Conservation (phyloP, 177 flowering plant genomes). For the Telopea speciosissima region DNA sequence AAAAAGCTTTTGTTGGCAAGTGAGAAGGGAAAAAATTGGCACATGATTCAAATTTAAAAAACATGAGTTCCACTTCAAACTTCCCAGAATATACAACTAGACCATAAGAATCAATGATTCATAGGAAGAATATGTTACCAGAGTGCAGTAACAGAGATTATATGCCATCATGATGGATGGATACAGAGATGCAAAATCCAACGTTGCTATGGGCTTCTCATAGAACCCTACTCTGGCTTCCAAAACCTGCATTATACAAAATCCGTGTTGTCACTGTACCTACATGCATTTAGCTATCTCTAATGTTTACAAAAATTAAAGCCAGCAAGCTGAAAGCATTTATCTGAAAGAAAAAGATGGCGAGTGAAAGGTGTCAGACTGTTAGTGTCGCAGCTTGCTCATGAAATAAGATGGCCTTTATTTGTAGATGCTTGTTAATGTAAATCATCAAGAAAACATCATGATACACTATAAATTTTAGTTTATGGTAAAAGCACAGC, state of each 20-base stretch:
- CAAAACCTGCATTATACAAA: constrained; percentile 60
- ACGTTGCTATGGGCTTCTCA: constrained; percentile 96
- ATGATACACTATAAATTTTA: neutral
- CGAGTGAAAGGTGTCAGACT: neutral
- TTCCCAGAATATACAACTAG: neutral
- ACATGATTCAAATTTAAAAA: no score
- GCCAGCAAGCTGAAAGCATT: neutral
- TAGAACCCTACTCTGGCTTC: constrained; percentile 88
- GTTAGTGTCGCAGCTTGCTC: neutral
- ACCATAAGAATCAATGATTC: neutral
- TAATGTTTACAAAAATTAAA: neutral
- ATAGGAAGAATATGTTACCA: constrained; percentile 41
- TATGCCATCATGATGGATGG: constrained; percentile 99
- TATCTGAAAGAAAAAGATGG: neutral
- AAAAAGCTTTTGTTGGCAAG: no score
- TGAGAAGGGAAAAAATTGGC: no score
- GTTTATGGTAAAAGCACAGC: neutral
- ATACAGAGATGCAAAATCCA: constrained; percentile 98
- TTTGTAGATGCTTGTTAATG: neutral
- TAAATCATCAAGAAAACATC: neutral
- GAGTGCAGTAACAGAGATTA: constrained; percentile 93
- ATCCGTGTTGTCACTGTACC: constrained; percentile 8
- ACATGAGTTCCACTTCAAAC: neutral
- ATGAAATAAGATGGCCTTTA: neutral
- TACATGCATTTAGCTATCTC: neutral